phyloP scores from a whole-genome alignment of 495 filamentous ascomycete species.

The Rhypophila decipiens region DNA sequence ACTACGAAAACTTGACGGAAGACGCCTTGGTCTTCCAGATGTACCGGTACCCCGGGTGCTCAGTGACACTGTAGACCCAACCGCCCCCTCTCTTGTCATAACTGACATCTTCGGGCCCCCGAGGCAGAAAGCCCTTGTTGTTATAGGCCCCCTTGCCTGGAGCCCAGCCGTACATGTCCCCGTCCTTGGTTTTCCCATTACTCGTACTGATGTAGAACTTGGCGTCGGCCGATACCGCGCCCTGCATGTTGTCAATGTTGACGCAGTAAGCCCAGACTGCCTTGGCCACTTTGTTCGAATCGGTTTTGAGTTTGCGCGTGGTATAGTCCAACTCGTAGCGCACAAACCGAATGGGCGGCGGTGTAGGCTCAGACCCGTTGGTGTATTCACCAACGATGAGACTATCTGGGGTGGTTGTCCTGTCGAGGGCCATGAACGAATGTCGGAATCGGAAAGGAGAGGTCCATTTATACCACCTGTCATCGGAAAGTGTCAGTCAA shows the following conservation, averaged over 20 bases:
- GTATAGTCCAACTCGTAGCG: slow-evolving; percentile 5
- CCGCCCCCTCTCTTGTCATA: not conserved
- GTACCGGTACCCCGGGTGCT: not conserved
- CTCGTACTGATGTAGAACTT: slow-evolving; percentile 15
- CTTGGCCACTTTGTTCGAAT: slow-evolving; percentile 4
- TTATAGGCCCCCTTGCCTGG: not conserved
- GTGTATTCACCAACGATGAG: slow-evolving; percentile 13
- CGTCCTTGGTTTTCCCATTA: slow-evolving; percentile 4
- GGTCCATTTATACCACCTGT: too few relatives aligned
- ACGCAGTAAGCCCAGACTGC: slow-evolving; percentile 13
- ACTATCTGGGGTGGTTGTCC: slow-evolving; percentile 3
- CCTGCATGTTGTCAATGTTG: slow-evolving; percentile 12
- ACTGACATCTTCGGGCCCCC: not conserved
- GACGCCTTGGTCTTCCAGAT: not conserved
- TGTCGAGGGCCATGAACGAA: slow-evolving; percentile 11
- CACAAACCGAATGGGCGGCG: slow-evolving; percentile 7
- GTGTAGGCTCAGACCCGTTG: not conserved
- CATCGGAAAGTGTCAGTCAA: too few relatives aligned
- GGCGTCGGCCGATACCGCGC: slow-evolving; percentile 12
- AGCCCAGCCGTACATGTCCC: slow-evolving; percentile 13
- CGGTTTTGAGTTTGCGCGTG: slow-evolving; percentile 8
- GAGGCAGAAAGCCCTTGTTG: not conserved
- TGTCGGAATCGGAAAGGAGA: too few relatives aligned
- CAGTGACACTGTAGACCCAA: not conserved
- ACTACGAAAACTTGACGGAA: not conserved